Conservation (phyloP, 2,329 filamentous ascomycete species). For the Trichophyton simii region DNA sequence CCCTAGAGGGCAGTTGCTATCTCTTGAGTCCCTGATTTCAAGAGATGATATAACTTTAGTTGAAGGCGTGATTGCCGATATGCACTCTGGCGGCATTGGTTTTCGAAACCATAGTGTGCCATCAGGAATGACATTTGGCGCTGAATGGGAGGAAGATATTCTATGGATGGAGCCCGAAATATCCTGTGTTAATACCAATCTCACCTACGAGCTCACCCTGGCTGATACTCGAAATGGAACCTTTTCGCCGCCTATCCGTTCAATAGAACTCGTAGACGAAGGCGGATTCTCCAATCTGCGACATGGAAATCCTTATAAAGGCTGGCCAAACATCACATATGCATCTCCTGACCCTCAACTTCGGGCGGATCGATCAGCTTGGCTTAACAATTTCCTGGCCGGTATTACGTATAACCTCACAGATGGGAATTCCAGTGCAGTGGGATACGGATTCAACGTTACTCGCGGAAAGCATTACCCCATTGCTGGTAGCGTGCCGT, state of each 20-base stretch:
- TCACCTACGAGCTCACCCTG: conserved; percentile 32
- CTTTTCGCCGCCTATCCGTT: not conserved
- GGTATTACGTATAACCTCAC: conserved; percentile 33
- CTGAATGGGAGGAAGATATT: conserved; percentile 36
- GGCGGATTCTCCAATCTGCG: conserved; percentile 28
- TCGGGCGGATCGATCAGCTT: conserved; percentile 35
- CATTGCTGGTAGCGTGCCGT: not conserved
- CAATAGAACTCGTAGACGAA: not conserved
- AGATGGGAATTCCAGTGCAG: conserved; percentile 9
- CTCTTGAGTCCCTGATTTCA: conserved; percentile 20
- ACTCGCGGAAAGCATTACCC: not conserved
- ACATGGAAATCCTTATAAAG: not conserved
- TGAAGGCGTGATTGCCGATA: conserved; percentile 36
- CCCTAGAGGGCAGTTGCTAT: conserved; percentile 21
- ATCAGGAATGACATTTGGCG: conserved; percentile 22
- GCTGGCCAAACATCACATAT: not conserved
- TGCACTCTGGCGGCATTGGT: conserved; percentile 31
- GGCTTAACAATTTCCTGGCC: conserved; percentile 30
- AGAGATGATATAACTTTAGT: conserved; percentile 24
- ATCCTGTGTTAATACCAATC: conserved; percentile 30
- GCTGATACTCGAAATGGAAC: conserved; percentile 1
- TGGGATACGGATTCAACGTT: not conserved
- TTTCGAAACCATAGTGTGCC: conserved; percentile 37
- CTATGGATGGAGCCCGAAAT: conserved; percentile 38
- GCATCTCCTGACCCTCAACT: conserved; percentile 22